phyloP scores from a whole-genome alignment of 371 early-diverging fungal species.

The Blyttiomyces sp. region DNA sequence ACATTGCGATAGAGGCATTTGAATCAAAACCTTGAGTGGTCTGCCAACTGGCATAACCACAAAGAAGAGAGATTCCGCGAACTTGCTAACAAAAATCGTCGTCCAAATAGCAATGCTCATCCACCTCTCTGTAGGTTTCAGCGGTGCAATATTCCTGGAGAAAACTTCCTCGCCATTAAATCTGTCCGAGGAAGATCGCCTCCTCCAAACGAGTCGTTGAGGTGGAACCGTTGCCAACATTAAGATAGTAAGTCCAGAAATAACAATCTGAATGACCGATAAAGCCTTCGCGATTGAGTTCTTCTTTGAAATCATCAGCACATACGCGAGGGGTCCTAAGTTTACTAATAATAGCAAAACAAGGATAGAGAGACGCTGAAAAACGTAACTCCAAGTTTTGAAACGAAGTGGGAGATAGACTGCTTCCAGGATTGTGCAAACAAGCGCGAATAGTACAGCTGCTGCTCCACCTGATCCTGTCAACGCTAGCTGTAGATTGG shows the following conservation, averaged over 20 bases:
- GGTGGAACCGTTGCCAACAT: conserved; percentile 4
- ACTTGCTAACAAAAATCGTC: conserved; percentile 72
- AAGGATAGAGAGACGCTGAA: conserved; percentile 60
- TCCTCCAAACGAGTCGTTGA: conserved; percentile 12
- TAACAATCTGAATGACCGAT: conserved; percentile 2
- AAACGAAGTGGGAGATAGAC: conserved; percentile 2
- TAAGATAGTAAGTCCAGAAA: conserved; percentile 3
- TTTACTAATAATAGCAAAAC: conserved; percentile 23
- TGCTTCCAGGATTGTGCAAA: conserved; percentile 8
- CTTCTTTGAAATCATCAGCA: not conserved
- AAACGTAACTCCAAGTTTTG: conserved; percentile 52
- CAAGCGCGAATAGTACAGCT: conserved; percentile 2
- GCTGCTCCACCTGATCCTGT: conserved; percentile 15
- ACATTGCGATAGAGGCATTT: conserved; percentile 40
- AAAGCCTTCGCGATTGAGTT: not conserved
- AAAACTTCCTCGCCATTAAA: too few relatives aligned
- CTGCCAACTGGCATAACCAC: conserved; percentile 87
- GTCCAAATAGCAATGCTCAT: conserved; percentile 77
- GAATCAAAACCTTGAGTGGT: conserved; percentile 60
- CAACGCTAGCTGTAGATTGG: not conserved
- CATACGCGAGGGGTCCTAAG: not conserved
- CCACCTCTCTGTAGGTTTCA: conserved; percentile 68
- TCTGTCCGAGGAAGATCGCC: too few relatives aligned
- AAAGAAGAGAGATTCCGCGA: conserved; percentile 65
- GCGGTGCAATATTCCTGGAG: conserved; percentile 75